phyloP scores from a whole-genome alignment of 2,329 filamentous ascomycete genomes.

The Cercospora zeina region DNA sequence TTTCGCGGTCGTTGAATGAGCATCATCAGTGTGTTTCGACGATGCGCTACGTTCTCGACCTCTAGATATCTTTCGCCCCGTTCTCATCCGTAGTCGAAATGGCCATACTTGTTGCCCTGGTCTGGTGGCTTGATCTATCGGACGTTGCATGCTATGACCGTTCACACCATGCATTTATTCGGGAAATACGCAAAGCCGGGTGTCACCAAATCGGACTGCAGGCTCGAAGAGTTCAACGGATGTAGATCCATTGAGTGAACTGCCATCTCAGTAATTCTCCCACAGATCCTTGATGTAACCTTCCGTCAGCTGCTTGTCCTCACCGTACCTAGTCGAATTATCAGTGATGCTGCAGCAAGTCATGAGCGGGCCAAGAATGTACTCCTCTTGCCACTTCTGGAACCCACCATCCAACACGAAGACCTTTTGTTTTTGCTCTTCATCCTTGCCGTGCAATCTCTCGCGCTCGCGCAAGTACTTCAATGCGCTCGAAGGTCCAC shows the following conservation, averaged over 20 bases:
- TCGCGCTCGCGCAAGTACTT: constrained; percentile 73
- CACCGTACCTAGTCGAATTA: constrained; percentile 57
- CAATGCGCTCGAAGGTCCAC: constrained; percentile 81
- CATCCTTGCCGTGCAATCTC: constrained; percentile 46
- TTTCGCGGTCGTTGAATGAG: too few species aligned
- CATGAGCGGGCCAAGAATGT: constrained; percentile 30
- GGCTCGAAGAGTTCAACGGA: neutral
- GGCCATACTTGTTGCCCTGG: neutral
- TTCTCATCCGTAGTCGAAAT: too few species aligned
- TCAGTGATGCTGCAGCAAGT: constrained; percentile 11
- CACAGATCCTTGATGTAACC: constrained; percentile 83
- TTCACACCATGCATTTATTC: too few species aligned
- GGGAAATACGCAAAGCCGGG: neutral
- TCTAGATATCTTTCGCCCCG: too few species aligned
- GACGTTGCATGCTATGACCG: neutral
- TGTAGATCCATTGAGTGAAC: neutral
- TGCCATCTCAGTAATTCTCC: constrained; percentile 47
- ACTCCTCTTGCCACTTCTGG: constrained; percentile 80
- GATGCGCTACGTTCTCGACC: too few species aligned
- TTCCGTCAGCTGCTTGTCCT: constrained; percentile 78
- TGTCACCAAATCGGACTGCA: neutral
- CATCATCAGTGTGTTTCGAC: too few species aligned
- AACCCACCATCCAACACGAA: constrained; percentile 84
- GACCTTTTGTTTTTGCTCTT: constrained; percentile 63
- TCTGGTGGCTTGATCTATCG: neutral